Percentiles rank a stretch among this genome's conserved stretches.
Evolutionary conservation across 2,329 filamentous ascomycete species (phyloP).

Genomic region (Ceratocystis colombiana): DNA sequence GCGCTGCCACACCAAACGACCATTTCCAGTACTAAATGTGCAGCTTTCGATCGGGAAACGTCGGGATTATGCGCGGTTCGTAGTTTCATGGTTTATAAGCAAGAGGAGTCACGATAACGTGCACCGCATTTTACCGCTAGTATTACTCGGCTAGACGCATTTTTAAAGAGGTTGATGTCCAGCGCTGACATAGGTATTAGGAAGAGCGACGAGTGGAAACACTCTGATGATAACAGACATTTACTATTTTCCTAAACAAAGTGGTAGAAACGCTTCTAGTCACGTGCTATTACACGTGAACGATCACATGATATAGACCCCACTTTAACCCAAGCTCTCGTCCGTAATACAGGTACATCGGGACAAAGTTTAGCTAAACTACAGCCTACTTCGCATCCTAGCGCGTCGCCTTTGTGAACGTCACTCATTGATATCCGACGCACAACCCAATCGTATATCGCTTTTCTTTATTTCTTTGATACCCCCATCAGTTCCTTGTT

Average conservation of each 20-base stretch:
- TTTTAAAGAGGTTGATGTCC: too few species aligned
- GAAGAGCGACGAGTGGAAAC: too few species aligned
- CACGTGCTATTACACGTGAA: neutral
- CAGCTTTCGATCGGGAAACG: neutral
- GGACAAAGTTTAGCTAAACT: neutral
- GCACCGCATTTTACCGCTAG: too few species aligned
- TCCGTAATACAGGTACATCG: neutral
- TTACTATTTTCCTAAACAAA: too few species aligned
- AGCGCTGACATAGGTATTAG: too few species aligned
- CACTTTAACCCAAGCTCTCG: neutral
- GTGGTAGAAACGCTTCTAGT: neutral
- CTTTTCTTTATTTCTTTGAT: conserved; percentile 9
- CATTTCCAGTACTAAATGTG: too few species aligned
- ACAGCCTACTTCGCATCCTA: neutral
- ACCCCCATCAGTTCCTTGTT: neutral
- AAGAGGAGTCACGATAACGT: too few species aligned
- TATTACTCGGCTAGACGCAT: too few species aligned
- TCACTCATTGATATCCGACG: conserved; percentile 4
- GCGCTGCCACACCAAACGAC: too few species aligned
- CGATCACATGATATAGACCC: neutral
- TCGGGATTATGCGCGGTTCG: neutral
- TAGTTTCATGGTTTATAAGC: neutral
- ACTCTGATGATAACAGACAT: too few species aligned
- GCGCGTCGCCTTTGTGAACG: neutral
- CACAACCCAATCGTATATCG: neutral